Evolutionary conservation across 2,329 filamentous ascomycete genomes (phyloP).

Genomic region (Botrytis fragariae): DNA sequence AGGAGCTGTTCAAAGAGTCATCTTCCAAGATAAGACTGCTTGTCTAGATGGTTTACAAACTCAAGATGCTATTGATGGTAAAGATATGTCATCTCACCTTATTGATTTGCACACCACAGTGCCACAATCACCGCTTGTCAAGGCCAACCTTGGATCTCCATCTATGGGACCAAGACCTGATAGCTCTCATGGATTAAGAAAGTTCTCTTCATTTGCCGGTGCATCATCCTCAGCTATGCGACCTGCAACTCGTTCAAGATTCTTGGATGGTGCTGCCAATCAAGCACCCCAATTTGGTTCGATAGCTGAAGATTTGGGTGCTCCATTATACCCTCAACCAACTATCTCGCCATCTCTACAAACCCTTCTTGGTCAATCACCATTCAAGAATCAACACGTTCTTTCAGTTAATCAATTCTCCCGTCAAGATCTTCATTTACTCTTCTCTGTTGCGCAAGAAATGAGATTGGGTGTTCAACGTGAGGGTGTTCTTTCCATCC

Average conservation of each 20-base stretch:
- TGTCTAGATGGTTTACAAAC: conserved; percentile 69
- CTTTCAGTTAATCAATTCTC: conserved; percentile 89
- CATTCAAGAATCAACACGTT: conserved; percentile 87
- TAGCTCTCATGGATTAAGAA: conserved; percentile 37
- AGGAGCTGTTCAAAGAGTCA: conserved; percentile 71
- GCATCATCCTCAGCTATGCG: conserved; percentile 36
- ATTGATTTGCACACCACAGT: conserved; percentile 42
- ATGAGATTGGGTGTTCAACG: conserved; percentile 95
- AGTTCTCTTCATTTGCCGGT: conserved; percentile 38
- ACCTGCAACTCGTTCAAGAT: conserved; percentile 39
- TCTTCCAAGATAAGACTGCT: conserved; percentile 70
- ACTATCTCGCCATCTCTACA: conserved; percentile 60
- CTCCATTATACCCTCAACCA: conserved; percentile 49
- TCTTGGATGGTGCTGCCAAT: conserved; percentile 40
- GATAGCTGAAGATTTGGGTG: conserved; percentile 47
- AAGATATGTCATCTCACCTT: conserved; percentile 72
- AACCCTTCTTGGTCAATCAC: conserved; percentile 72
- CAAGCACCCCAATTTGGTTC: conserved; percentile 36
- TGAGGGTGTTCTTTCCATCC: conserved; percentile 81
- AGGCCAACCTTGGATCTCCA: conserved; percentile 42
- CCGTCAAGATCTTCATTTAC: conserved; percentile 81
- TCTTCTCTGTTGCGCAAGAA: conserved; percentile 96
- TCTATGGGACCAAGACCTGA: conserved; percentile 38
- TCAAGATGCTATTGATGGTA: conserved; percentile 57
- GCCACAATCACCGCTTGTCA: conserved; percentile 57